phyloP scores from a whole-genome alignment of 108 stramenopile genomes.

The Aurantiochytrium sp. region DNA sequence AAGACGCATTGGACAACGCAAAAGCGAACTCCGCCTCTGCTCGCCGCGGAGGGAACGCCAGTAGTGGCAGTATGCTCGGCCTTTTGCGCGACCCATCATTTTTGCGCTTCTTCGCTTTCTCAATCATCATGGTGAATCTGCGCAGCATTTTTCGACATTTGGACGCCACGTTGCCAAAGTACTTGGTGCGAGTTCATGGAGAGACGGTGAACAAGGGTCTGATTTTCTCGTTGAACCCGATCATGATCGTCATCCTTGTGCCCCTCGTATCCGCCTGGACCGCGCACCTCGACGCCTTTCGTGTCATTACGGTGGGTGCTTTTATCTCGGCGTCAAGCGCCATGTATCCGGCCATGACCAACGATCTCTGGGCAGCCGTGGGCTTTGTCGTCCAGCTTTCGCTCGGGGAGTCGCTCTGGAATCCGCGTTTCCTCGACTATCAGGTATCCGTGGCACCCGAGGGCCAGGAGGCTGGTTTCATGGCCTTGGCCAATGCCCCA shows the following conservation, averaged over 20 bases:
- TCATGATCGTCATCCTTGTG: conserved; percentile 64
- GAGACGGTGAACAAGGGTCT: conserved; percentile 59
- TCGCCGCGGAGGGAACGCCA: not conserved
- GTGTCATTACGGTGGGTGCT: conserved; percentile 66
- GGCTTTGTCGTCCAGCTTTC: conserved; percentile 60
- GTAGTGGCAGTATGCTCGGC: not conserved
- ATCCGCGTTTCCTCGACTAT: conserved; percentile 66
- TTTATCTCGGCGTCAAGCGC: conserved; percentile 63
- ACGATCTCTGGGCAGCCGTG: conserved; percentile 56
- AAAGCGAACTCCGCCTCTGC: not conserved
- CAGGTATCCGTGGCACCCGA: conserved; percentile 60
- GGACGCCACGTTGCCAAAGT: conserved; percentile 73
- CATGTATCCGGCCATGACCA: conserved; percentile 61
- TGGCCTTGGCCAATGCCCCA: conserved; percentile 67
- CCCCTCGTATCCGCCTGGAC: conserved; percentile 67
- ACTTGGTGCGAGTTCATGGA: conserved; percentile 69
- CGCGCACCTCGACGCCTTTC: conserved; percentile 50
- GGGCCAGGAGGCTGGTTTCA: conserved; percentile 70
- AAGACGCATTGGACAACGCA: not conserved
- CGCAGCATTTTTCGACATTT: conserved; percentile 71
- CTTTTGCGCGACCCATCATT: conserved; percentile 40
- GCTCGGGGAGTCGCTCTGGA: conserved; percentile 71
- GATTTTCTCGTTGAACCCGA: conserved; percentile 69
- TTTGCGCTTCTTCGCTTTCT: conserved; percentile 61
- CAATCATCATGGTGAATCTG: conserved; percentile 68